Conservation (phyloP, 305 asterid genomes). For the Andrographis paniculata region DNA sequence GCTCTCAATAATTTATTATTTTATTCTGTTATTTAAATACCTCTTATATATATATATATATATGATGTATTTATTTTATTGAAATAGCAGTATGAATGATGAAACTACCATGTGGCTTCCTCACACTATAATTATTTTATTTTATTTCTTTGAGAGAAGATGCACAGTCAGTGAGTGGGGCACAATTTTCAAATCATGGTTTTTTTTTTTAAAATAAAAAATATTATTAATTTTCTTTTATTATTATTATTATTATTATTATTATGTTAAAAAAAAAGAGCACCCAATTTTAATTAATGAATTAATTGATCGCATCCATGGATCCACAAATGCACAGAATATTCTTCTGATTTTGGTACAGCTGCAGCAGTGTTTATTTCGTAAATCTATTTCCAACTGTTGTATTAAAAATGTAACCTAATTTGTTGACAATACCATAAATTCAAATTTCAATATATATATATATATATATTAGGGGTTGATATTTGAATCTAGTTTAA, state of each 20-base stretch:
- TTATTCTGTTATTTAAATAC: no score
- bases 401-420: no score
- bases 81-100: not conserved
- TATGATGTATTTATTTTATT: constrained; percentile 4
- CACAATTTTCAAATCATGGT: constrained; percentile 28
- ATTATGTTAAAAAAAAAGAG: no score
- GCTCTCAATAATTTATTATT: constrained; percentile 9
- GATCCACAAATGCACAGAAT: constrained; percentile 26
- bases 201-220: constrained; percentile 22
- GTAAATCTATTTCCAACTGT: constrained; percentile 6
- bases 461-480: no score
- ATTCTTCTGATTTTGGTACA: constrained; percentile 19
- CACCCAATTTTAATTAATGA: no score
- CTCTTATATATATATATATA: no score
- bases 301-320: constrained; percentile 27
- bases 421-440: no score
- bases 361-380: not conserved
- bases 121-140: constrained; percentile 11
- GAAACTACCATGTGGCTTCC: constrained; percentile 28
- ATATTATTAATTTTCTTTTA: no score
- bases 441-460: no score
- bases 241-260: no score
- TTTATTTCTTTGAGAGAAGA: constrained; percentile 24
- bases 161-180: constrained; percentile 19
- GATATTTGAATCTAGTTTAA: no score